phyloP scores from a whole-genome alignment of 1,284 basidiomycete species.

The Rhodotorula sp. region DNA sequence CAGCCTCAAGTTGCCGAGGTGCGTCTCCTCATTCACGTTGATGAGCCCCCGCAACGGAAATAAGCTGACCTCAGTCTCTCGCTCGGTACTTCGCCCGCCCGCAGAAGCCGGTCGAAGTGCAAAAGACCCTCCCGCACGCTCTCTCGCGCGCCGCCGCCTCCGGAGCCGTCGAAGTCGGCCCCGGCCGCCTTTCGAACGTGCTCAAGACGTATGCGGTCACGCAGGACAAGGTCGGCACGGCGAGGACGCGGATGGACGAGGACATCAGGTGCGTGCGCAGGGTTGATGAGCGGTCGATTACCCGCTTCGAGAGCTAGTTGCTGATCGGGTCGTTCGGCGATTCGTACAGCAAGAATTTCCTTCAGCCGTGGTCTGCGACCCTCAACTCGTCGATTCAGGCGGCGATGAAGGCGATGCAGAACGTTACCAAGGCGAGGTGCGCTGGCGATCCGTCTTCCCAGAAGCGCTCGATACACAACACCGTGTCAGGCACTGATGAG shows the following conservation, averaged over 20 bases:
- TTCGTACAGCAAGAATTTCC: slow-evolving; percentile 59
- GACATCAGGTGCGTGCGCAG: slow-evolving; percentile 6
- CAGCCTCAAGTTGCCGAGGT: slow-evolving; percentile 61
- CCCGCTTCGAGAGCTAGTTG: background rate
- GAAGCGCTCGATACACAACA: background rate
- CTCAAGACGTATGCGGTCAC: slow-evolving; percentile 75
- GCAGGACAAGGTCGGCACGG: slow-evolving; percentile 83
- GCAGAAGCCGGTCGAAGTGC: slow-evolving; percentile 44
- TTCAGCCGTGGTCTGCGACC: slow-evolving; percentile 88
- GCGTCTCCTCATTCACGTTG: background rate
- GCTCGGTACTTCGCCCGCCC: background rate
- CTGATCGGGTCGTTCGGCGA: slow-evolving; percentile 42
- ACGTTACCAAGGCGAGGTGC: slow-evolving; percentile 76
- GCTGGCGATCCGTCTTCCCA: slow-evolving; percentile 48
- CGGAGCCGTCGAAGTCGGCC: slow-evolving; percentile 61
- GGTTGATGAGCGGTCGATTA: background rate
- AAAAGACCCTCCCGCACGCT: slow-evolving; percentile 93
- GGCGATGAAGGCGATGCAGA: slow-evolving; percentile 84
- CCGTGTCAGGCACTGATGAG: background rate
- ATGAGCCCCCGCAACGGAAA: too few species aligned
- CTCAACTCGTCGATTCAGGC: slow-evolving; percentile 74
- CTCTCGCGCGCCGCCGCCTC: slow-evolving; percentile 74
- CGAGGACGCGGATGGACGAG: slow-evolving; percentile 53
- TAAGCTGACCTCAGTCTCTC: too few species aligned
- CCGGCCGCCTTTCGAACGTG: slow-evolving; percentile 69